Percentiles rank a stretch among this genome's conserved stretches.
Evolutionary conservation across 106 monocot genomes (phyloP).

Genomic region (Dendrobium catenatum): DNA sequence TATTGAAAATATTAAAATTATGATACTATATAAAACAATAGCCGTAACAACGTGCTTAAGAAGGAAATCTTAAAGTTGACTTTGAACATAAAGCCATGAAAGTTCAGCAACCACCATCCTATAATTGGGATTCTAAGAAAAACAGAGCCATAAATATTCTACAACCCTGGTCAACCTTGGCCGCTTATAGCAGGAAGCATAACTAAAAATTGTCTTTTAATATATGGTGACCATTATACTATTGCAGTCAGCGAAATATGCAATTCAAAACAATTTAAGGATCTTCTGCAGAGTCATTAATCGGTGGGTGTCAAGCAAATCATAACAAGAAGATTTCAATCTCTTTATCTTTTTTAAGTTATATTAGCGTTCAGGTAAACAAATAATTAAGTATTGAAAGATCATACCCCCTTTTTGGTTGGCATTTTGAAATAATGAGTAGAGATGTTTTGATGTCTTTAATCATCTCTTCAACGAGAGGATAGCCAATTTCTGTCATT

Average conservation of each 20-base stretch:
- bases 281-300: neutral
- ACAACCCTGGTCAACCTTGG: neutral
- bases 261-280: neutral
- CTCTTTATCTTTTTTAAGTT: neutral
- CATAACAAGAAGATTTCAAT: neutral
- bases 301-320: neutral
- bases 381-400: neutral
- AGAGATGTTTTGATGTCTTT: conserved; percentile 82
- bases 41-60: neutral
- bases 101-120: neutral
- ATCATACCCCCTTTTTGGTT: conserved; percentile 67
- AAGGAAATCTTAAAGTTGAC: neutral
- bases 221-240: neutral
- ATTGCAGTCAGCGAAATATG: neutral
- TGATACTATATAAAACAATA: neutral
- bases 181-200: neutral
- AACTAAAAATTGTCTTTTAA: neutral
- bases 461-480: conserved; percentile 77
- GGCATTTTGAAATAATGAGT: conserved; percentile 47
- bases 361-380: neutral
- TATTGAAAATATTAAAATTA: neutral
- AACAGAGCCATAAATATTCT: neutral
- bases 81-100: neutral
- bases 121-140: neutral
- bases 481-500: conserved; percentile 74